phyloP scores from a whole-genome alignment of 345 rosid genomes.

The Draba incana region DNA sequence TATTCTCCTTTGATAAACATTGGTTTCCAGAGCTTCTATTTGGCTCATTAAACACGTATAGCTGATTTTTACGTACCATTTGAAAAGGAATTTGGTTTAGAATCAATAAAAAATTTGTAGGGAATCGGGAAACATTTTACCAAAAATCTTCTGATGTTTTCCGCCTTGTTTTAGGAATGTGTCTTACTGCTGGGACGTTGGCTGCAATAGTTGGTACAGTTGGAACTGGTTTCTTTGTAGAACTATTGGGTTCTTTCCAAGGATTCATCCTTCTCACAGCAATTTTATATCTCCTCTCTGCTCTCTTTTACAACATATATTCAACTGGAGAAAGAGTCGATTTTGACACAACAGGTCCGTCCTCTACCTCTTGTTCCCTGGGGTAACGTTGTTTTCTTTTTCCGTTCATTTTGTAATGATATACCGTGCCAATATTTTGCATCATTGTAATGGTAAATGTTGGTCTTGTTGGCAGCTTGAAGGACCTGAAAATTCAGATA shows the following conservation, averaged over 20 bases:
- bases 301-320: slow-evolving; percentile 69
- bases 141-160: background rate
- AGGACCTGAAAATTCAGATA: slow-evolving; percentile 18
- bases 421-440: background rate
- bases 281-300: slow-evolving; percentile 64
- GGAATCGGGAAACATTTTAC: background rate
- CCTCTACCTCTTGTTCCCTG: background rate
- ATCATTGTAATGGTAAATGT: background rate
- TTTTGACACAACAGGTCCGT: slow-evolving; percentile 63
- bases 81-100: background rate
- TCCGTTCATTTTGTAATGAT: background rate
- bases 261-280: slow-evolving; percentile 89
- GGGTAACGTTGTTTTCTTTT: slow-evolving; percentile 4
- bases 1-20: slow-evolving; percentile 1
- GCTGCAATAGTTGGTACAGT: slow-evolving; percentile 96
- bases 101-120: background rate
- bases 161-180: slow-evolving; percentile 60
- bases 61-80: background rate
- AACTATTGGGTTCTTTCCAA: slow-evolving; percentile 82
- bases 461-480: slow-evolving; percentile 26
- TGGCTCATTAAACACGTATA: background rate
- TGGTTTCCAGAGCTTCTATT: slow-evolving; percentile 4
- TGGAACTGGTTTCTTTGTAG: slow-evolving; percentile 94
- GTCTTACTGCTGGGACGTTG: slow-evolving; percentile 81
- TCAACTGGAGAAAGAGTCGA: slow-evolving; percentile 84